Evolutionary conservation across 345 rosid genomes (phyloP), one percentile per base, ranked within the genome.

Genomic region (Boechera divaricarpa): DNA sequence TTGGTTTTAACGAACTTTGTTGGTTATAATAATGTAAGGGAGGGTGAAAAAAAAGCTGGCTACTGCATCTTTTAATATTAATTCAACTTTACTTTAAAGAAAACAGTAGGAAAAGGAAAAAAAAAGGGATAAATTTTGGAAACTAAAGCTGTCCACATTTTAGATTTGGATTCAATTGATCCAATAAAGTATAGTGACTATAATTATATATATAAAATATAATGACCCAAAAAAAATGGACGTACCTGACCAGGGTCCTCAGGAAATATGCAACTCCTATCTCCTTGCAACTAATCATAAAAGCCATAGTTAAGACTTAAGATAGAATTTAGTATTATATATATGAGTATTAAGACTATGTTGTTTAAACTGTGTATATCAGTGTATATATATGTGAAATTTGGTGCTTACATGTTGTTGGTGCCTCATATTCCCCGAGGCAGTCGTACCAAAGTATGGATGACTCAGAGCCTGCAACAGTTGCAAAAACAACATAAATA

Each of bases 221-320:
- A 29, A 7, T 7, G 24, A 57, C 6, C 7, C 15, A 12, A 5
- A 53, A 31, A 8, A 49, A 73, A 33, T 52, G 29, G 53, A 60
- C 45, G 63, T 84, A 89, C 96, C 91, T 89, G 94, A 83, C 91
- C 94, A 80, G 94, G 93, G 82, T 93, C 97, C 76, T 93, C 98
- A 76, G 98, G 96, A 85, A 91, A 91, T 64, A 89, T 78, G 81
- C 87, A 84, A 80, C 83, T 86, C 87, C 87, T 84, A 68, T 90
- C 90, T 33, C 93, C 97, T 71, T 82, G 89, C 76, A 91, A 88
- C 98, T 91, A 83, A 59, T 16, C 28, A 51, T 24, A 10, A 54
- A 49, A 53, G 39, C 52, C 69, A 73, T 8, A 68, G 4, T 28
- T 53, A 7, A 52, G 10, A 61, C 51, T 21, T 21, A 21, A 42